Evolutionary conservation across 202 grass and related monocot species (phyloP).

Genomic region (Schoenoplectus triqueter): DNA sequence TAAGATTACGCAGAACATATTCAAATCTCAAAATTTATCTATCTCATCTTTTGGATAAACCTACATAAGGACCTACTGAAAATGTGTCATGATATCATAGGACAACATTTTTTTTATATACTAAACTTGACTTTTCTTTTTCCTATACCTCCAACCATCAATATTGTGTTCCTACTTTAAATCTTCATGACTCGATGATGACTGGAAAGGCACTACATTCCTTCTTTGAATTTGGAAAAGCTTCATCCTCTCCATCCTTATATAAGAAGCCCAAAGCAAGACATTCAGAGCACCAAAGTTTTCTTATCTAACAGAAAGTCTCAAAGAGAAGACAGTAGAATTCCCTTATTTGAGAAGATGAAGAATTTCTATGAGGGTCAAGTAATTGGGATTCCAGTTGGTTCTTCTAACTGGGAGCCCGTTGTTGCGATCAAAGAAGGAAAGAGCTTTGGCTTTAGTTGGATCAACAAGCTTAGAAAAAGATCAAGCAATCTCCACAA

Average conservation of each 20-base stretch:
- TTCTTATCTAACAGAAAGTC: background rate
- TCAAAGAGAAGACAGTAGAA: background rate
- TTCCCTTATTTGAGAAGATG: conserved; percentile 40
- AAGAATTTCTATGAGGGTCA: conserved; percentile 58
- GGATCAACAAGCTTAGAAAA: conserved; percentile 38
- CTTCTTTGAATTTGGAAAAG: conserved; percentile 40
- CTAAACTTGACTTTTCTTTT: background rate
- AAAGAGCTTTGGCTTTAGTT: conserved; percentile 37
- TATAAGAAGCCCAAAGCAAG: conserved; percentile 43
- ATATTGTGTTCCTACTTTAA: conserved; percentile 1
- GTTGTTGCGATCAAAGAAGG: conserved; percentile 5
- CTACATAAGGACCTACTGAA: background rate
- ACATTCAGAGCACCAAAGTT: conserved; percentile 34
- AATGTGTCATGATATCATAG: background rate
- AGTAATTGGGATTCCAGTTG: conserved; percentile 70
- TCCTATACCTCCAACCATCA: background rate
- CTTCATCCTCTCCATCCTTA: conserved; percentile 41
- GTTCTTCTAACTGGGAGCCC: conserved; percentile 21
- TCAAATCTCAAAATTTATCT: conserved; percentile 16
- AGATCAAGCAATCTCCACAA: conserved; percentile 24
- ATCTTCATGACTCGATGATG: conserved; percentile 57
- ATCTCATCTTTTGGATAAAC: conserved; percentile 5
- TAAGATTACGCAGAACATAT: background rate
- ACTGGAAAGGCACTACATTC: conserved; percentile 46
- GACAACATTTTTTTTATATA: background rate